Conservation (phyloP, 148 eudicot genomes). For the Bassia scoparia region DNA sequence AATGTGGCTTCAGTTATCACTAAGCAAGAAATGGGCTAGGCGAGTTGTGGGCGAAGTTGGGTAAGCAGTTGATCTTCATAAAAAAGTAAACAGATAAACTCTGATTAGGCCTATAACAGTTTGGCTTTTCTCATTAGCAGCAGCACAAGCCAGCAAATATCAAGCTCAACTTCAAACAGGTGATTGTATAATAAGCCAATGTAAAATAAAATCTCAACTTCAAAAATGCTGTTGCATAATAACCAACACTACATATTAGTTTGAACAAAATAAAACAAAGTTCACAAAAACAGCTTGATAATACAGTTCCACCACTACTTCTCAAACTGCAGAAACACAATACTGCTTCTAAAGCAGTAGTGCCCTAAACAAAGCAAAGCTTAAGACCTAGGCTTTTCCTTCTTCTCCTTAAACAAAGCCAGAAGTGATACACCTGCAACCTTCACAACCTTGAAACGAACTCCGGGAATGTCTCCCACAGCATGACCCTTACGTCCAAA, state of each 20-base stretch:
- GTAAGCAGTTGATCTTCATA: no score
- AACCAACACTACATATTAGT: slow-evolving; percentile 11
- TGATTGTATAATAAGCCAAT: neutral
- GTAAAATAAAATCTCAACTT: neutral
- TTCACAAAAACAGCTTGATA: slow-evolving; percentile 16
- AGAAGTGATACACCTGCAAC: slow-evolving; percentile 91
- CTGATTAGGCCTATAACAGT: no score
- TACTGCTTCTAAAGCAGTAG: slow-evolving; percentile 7
- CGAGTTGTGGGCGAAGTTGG: no score
- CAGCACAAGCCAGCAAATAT: no score
- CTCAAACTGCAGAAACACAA: slow-evolving; percentile 23
- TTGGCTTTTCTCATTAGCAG: no score
- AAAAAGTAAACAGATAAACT: no score
- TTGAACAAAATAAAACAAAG: neutral
- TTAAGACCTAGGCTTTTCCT: slow-evolving; percentile 95
- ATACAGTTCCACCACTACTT: slow-evolving; percentile 17
- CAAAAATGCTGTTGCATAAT: slow-evolving; percentile 18
- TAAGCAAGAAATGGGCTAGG: no score
- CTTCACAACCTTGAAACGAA: slow-evolving; percentile 95
- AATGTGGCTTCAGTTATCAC: no score
- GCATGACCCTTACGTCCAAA: slow-evolving; percentile 95
- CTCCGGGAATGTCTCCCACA: slow-evolving; percentile 98
- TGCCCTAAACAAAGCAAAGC: slow-evolving; percentile 35
- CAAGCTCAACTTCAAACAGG: no score
- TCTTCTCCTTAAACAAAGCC: slow-evolving; percentile 89